Base-by-base conservation (phyloP, 2,329 filamentous ascomycete species). In the Pestalotiopsis sp. region DNA sequence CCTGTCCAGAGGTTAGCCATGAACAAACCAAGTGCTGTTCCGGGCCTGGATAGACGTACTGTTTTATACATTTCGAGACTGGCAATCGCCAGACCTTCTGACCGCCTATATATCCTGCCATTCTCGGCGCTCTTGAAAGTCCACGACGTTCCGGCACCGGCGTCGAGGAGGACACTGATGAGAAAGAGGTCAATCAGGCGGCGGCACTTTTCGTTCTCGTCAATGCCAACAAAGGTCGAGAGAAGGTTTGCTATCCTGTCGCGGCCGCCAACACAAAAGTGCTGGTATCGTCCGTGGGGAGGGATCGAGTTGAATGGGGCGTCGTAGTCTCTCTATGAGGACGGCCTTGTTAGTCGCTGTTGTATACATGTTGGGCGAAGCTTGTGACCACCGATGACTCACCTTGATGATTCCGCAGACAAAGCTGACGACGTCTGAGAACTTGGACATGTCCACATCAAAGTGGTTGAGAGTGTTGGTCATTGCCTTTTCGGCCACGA, bases 391-490 rank as follows among this genome's bases (percentile, higher is more conserved):
- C 45, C 17, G 11, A n/a, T 9, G 14, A 58, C 86, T 73, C 83
- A 95, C 94, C 92, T 97, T 97, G 84, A 98, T 97, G 72, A 98
- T 95, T 56, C 92, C 91, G n/a, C 95, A 91, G 11, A 97, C 92
- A 78, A 97, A 97, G 59, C 88, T 88, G 14, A 95, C 93, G 1
- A 95, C 95, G 72, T 95, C 92, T 60, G 86, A 82, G 78, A 97
- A 95, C 81, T 95, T 97, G 81, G 81, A 82, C 86, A 95, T 90
- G 80, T 98, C 95, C 62, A 97, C 94, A 72, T 93, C 91, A 75
- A 98, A 98, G 79, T 98, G 95, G 74, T 88, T 89, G 70, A 97
- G 86, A 74, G 92, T 86, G 77, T 97, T 93, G 72, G 85, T 86
- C 75, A 92, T 86, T 11, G 94, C 93, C 83, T 92, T 95, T 71